Evolutionary conservation across 768 basidiomycete species (phyloP), one percentile per base, ranked within the genome.

Genomic region (Suillus tomentosus): DNA sequence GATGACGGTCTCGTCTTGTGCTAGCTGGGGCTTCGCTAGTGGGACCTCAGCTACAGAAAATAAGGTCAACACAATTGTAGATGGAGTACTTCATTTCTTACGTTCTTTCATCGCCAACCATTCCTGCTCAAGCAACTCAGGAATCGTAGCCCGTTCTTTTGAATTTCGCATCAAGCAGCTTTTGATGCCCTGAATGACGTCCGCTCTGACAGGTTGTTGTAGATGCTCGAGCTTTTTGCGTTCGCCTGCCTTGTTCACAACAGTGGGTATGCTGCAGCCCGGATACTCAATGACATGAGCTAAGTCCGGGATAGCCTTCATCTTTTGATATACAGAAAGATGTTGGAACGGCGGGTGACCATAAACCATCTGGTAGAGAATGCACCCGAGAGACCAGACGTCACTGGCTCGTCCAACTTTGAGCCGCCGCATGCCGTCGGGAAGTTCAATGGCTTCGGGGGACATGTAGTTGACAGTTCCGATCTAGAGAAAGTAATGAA

Each of bases 391-490:
- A 3, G 95, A 97, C 96, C 96, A 99, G 48, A 99, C 94, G 74
- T 99, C 96, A 61, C 92, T 95, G 0, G 95, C 88, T 27, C 96
- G 90, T 4, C 96, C 97, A 60, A 99, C 95, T 81, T 96, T 97
- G 64, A 96, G 85, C 31, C 94, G 85, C 14, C 91, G 85, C 88
- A 89, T 92, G 50, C 90, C 94, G 63, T 92, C 93, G 5, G 89
- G 89, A 24, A 92, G 79, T 72, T 95, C 93, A 62, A 99, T 94
- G 14, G 96, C 94, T 76, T 99, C 96, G 0, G 96, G 96, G 61
- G 94, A 95, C 96, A 99, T 99, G 74, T 96, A 99, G 72, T 99
- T 99, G 43, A 97, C 91, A 1, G 95, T 96, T 3, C 96, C 96
- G 68, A 99, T 90, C 92, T 96, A 70, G 22, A 70, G 17, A 27